Base-by-base conservation (phyloP, 306 rosid species). In the Ceratonia siliqua region DNA sequence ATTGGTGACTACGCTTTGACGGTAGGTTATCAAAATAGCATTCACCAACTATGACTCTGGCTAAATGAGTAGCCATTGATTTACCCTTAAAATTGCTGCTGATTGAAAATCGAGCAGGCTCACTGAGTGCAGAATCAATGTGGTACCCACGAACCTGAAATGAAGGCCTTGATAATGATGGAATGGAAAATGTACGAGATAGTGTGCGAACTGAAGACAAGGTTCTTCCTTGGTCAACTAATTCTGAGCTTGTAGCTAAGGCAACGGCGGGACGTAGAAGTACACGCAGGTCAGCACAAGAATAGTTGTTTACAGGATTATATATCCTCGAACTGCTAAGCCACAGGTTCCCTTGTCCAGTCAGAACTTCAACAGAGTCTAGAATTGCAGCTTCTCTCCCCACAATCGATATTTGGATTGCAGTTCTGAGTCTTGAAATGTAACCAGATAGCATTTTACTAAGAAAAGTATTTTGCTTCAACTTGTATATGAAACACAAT, bases 361-460 rank as follows among this genome's bases (percentile, higher is more conserved):
- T 65, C n/a, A 91, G 55, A 83, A 86, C 57, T 30, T 86, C 88
- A 62, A 89, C 24, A 22, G 90, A 84, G 30, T 77, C 87, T 32
- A 53, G 80, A 32, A 82, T 45, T 74, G 79, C 83, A 30, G 61
- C 81, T 77, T 91, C 96, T 80, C 82, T 75, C 81, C 92, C 88
- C 15, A 74, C 75, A 82, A 84, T 15, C 2, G 87, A 86, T 53
- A 78, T 84, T 79, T 71, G 84, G 28, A 88, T 71, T 0, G 86
- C 82, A 43, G 82, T 63, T 83, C 87, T 82, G 24, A 92, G 49
- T 73, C 84, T 85, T 7, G 87, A 90, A 76, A 88, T 81, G 77
- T 84, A 70, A 72, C 80, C 59, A 11, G 96, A 84, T 79, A 95
- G 93, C 99, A 95, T 95, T 74, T 90, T 91, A 89, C 68, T 81